Evolutionary conservation across 2,329 filamentous ascomycete genomes (phyloP).

Genomic region (Cladosporium sp.): DNA sequence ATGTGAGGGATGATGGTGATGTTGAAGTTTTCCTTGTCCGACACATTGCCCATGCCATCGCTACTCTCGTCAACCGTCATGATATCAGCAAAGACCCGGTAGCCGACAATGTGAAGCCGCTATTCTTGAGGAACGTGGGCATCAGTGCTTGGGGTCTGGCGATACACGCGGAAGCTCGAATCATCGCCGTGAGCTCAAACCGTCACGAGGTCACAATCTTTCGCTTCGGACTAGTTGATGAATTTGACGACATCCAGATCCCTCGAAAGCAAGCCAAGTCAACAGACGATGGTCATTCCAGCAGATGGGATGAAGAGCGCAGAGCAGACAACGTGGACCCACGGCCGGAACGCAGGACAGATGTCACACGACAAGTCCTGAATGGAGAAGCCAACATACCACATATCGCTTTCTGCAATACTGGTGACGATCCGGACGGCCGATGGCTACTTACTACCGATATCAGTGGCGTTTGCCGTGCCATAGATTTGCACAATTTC

Average conservation of each 20-base stretch:
- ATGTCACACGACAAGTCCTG: slow-evolving; percentile 14
- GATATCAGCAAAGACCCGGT: not conserved
- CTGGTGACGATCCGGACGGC: slow-evolving; percentile 54
- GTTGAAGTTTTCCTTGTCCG: slow-evolving; percentile 45
- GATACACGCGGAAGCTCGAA: slow-evolving; percentile 74
- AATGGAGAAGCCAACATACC: slow-evolving; percentile 54
- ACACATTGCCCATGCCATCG: slow-evolving; percentile 37
- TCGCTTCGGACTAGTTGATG: slow-evolving; percentile 56
- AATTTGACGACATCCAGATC: slow-evolving; percentile 6
- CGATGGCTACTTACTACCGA: slow-evolving; percentile 59
- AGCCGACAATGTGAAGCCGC: slow-evolving; percentile 48
- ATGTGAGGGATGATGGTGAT: slow-evolving; percentile 60
- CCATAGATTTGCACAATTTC: slow-evolving; percentile 32
- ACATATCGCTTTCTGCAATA: slow-evolving; percentile 59
- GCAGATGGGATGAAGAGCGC: not conserved
- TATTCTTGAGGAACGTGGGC: slow-evolving; percentile 76
- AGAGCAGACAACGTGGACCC: not conserved
- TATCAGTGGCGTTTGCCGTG: slow-evolving; percentile 43
- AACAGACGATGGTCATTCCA: not conserved
- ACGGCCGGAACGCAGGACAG: slow-evolving; percentile 3
- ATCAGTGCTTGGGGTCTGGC: slow-evolving; percentile 86
- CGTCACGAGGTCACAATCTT: slow-evolving; percentile 59
- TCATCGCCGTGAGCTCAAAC: slow-evolving; percentile 87
- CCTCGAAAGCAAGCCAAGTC: not conserved
- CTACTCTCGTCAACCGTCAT: slow-evolving; percentile 24